Percentiles rank a stretch among this genome's conserved stretches.
phyloP scores from a whole-genome alignment of 345 rosid genomes.

The Turritis glabra region DNA sequence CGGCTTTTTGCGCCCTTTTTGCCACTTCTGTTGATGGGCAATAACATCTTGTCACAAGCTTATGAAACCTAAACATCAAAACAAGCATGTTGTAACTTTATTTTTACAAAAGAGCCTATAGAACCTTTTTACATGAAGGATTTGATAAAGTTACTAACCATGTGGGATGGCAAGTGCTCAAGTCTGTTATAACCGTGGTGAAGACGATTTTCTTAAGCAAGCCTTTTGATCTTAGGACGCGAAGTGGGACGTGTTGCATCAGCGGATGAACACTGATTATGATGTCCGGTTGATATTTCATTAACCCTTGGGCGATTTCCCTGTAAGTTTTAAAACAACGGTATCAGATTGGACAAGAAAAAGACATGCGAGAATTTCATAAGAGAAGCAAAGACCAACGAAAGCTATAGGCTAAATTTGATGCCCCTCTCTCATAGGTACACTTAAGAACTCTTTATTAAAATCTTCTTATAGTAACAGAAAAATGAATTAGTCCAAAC shows the following conservation, averaged over 20 bases:
- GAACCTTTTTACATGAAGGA: neutral
- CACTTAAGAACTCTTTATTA: neutral
- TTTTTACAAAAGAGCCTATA: neutral
- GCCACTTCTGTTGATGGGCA: conserved; percentile 94
- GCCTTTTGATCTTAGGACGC: conserved; percentile 86
- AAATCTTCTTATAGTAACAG: neutral
- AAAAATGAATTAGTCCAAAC: neutral
- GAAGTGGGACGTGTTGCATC: conserved; percentile 99
- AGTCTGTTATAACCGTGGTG: conserved; percentile 92
- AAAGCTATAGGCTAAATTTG: neutral
- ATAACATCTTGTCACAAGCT: conserved; percentile 98
- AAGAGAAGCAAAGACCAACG: neutral
- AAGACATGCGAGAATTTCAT: neutral
- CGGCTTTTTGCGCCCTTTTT: conserved; percentile 88
- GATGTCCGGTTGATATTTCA: conserved; percentile 97
- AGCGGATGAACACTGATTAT: conserved; percentile 97
- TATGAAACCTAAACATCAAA: conserved; percentile 78
- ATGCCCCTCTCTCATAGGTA: neutral
- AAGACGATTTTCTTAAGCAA: conserved; percentile 85
- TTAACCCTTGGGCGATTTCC: conserved; percentile 93
- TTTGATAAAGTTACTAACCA: conserved; percentile 53
- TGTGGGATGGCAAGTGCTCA: conserved; percentile 99
- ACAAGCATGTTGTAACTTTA: conserved; percentile 5
- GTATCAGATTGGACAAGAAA: conserved; percentile 21
- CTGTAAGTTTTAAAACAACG: conserved; percentile 42